These are phyloP conservation scores for Saitozyma sp. DNA, from an alignment of 768 basidiomycete genomes.

Conservation along the genomic window DNA sequence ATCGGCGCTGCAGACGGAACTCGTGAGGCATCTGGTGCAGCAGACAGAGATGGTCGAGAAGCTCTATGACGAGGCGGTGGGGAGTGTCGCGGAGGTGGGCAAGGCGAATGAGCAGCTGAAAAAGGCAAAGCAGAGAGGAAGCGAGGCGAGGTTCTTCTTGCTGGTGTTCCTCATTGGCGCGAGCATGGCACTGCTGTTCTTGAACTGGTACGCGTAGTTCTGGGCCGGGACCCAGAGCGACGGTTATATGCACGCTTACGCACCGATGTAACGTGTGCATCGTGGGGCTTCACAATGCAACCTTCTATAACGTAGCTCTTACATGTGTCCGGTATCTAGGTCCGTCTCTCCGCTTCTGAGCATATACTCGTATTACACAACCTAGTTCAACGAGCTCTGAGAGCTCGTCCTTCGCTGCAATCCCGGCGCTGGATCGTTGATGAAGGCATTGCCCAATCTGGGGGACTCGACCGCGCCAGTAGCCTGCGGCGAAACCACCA, in stretches of 20 bases:
- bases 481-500: neutral
- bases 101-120: slow-evolving; percentile 87
- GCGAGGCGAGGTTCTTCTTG: slow-evolving; percentile 85
- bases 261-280: too few species aligned
- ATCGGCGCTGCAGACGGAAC: slow-evolving; percentile 85
- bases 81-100: slow-evolving; percentile 78
- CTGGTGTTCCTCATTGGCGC: slow-evolving; percentile 89
- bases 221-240: neutral
- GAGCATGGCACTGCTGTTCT: slow-evolving; percentile 83
- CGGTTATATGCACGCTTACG: too few species aligned
- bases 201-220: slow-evolving; percentile 70
- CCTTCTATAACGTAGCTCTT: too few species aligned
- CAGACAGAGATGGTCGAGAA: slow-evolving; percentile 93
- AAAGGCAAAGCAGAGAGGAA: slow-evolving; percentile 81
- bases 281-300: too few species aligned
- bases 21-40: slow-evolving; percentile 78
- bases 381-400: too few species aligned
- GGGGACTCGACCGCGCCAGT: too few species aligned
- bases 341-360: too few species aligned
- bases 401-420: too few species aligned
- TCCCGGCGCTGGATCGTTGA: too few species aligned
- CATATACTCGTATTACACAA: too few species aligned
- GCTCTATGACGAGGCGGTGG: slow-evolving; percentile 90
- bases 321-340: too few species aligned
- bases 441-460: too few species aligned